Evolutionary conservation across 176 grass and related monocot species (phyloP).

Genomic region (Aegilops longissima): DNA sequence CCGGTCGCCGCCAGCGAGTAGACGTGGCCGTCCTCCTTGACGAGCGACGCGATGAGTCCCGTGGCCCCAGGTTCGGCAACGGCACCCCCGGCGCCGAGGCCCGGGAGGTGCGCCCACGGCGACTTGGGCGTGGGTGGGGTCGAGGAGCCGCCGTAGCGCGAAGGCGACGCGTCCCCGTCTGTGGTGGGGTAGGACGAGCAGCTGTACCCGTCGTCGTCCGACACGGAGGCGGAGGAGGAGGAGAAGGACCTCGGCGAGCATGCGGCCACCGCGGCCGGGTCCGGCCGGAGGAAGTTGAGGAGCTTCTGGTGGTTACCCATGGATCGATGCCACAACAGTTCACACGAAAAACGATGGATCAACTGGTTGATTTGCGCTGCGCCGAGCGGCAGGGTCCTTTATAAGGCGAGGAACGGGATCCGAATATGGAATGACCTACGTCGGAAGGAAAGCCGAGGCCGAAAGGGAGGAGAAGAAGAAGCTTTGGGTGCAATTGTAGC

Average conservation of each 20-base stretch:
- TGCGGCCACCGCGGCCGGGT: background rate
- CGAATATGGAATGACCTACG: background rate
- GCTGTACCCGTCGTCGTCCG: constrained; percentile 37
- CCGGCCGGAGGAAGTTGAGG: constrained; percentile 35
- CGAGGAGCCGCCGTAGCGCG: constrained; percentile 42
- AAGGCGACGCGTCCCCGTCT: constrained; percentile 36
- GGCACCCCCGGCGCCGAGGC: background rate
- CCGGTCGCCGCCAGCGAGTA: background rate
- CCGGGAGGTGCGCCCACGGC: constrained; percentile 31
- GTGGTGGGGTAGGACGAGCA: constrained; percentile 11
- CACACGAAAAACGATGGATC: background rate
- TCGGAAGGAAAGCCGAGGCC: constrained; percentile 21
- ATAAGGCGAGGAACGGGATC: background rate
- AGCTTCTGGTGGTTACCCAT: constrained; percentile 45
- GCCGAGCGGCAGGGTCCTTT: background rate
- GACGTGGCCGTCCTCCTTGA: background rate
- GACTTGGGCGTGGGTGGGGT: constrained; percentile 41
- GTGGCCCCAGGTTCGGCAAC: background rate
- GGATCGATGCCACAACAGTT: background rate
- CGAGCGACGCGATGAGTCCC: background rate
- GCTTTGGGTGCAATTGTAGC: background rate
- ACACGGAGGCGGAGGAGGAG: constrained; percentile 25
- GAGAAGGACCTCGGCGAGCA: constrained; percentile 21
- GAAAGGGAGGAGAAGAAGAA: background rate
- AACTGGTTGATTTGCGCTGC: background rate